Conservation (phyloP, 31 red algal genomes). For the Bonnemaisonia californica region DNA sequence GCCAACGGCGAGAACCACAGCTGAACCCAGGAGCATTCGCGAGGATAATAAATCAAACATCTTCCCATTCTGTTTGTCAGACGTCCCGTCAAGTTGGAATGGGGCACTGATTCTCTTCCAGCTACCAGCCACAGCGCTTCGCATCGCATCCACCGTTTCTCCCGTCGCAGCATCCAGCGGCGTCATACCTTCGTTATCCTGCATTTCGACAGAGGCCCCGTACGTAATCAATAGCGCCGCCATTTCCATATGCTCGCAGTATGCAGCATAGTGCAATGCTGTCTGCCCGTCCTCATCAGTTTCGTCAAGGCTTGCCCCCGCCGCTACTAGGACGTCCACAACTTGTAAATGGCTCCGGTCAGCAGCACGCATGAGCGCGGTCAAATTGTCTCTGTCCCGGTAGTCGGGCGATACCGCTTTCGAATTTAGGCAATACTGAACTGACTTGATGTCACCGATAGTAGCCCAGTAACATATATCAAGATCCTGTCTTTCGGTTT, state of each 20-base stretch:
- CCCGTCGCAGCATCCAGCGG: slow-evolving; percentile 27
- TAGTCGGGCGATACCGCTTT: slow-evolving; percentile 25
- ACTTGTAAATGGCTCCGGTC: slow-evolving; percentile 55
- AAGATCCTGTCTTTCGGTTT: not conserved
- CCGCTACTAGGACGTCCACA: slow-evolving; percentile 48
- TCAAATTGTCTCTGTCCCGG: slow-evolving; percentile 41
- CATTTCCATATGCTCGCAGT: slow-evolving; percentile 69
- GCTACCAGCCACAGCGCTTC: not conserved
- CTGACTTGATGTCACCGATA: slow-evolving; percentile 39
- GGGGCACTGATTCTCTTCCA: not conserved
- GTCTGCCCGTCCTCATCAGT: slow-evolving; percentile 65
- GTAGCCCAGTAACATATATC: slow-evolving; percentile 73
- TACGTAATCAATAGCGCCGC: slow-evolving; percentile 32
- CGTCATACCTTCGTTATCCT: slow-evolving; percentile 46
- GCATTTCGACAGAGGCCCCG: slow-evolving; percentile 35
- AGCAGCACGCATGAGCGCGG: slow-evolving; percentile 68
- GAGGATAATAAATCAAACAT: not conserved
- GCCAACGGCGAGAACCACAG: not conserved
- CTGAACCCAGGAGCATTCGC: not conserved
- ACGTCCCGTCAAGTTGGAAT: not conserved
- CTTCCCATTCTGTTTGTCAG: not conserved
- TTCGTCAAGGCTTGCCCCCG: slow-evolving; percentile 49
- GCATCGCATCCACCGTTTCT: slow-evolving; percentile 13
- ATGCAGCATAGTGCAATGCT: slow-evolving; percentile 78
- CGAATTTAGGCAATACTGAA: slow-evolving; percentile 35